Evolutionary conservation across 1,284 basidiomycete genomes (phyloP).

Genomic region (Thecaphora frezii): DNA sequence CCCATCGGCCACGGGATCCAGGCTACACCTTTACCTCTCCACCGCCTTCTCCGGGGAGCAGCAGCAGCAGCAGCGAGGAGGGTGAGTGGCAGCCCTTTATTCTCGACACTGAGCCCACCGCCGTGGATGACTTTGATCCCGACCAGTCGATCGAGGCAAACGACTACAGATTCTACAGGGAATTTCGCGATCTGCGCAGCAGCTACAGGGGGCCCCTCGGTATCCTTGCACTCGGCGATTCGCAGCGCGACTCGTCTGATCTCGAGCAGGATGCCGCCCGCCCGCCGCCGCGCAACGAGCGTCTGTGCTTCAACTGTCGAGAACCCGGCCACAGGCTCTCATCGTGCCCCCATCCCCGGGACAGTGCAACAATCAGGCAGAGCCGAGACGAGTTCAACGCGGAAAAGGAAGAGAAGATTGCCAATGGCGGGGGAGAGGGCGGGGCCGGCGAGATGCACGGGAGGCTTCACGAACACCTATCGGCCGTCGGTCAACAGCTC

Average conservation of each 20-base stretch:
- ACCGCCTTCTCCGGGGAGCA: conserved; percentile 5
- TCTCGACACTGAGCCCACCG: conserved; percentile 17
- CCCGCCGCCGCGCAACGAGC: neutral
- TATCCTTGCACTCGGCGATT: too few species aligned
- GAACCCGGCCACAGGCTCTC: conserved; percentile 11
- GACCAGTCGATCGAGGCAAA: conserved; percentile 26
- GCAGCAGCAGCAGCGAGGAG: conserved; percentile 14
- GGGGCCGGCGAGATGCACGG: conserved; percentile 7
- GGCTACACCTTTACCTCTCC: conserved; percentile 10
- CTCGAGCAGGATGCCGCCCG: too few species aligned
- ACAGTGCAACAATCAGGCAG: conserved; percentile 16
- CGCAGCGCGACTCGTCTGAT: too few species aligned
- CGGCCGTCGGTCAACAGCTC: conserved; percentile 11
- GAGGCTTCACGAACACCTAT: conserved; percentile 20
- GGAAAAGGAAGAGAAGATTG: conserved; percentile 4
- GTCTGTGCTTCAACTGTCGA: conserved; percentile 22
- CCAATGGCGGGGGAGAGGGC: conserved; percentile 2
- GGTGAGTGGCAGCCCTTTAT: conserved; percentile 22
- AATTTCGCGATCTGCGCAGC: neutral
- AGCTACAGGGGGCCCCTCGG: too few species aligned
- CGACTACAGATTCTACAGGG: conserved; percentile 1
- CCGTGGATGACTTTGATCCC: conserved; percentile 19
- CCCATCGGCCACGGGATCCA: neutral
- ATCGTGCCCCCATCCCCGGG: conserved; percentile 8
- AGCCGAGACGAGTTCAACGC: conserved; percentile 12